Evolutionary conservation across 2,329 filamentous ascomycete species (phyloP).

Genomic region (Elsinoe arachidis): DNA sequence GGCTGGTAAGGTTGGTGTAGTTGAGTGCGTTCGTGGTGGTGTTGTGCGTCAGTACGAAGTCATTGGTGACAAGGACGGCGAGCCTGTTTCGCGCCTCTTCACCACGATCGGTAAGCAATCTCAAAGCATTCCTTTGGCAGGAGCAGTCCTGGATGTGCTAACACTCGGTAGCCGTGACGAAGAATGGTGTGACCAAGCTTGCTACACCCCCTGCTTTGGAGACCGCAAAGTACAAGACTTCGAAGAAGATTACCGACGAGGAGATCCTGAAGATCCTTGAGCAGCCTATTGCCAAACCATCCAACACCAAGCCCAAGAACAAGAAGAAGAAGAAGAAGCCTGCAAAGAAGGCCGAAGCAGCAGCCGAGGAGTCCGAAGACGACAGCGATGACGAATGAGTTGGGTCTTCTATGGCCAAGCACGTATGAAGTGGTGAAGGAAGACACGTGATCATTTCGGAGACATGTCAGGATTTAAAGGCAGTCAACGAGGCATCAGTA

Average conservation of each 20-base stretch:
- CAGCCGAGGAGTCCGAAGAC: slow-evolving; percentile 22
- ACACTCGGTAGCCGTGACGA: slow-evolving; percentile 67
- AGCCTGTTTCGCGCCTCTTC: slow-evolving; percentile 76
- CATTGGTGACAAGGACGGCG: slow-evolving; percentile 82
- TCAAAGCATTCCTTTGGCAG: no score
- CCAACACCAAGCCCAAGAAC: slow-evolving; percentile 68
- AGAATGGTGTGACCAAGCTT: slow-evolving; percentile 88
- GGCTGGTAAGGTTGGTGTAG: slow-evolving; percentile 86
- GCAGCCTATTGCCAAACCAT: slow-evolving; percentile 61
- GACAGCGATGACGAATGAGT: slow-evolving; percentile 29
- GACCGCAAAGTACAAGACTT: slow-evolving; percentile 74
- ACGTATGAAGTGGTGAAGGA: not conserved
- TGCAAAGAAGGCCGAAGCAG: slow-evolving; percentile 48
- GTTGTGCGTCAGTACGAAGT: slow-evolving; percentile 95
- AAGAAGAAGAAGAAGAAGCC: slow-evolving; percentile 81
- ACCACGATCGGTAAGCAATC: slow-evolving; percentile 86
- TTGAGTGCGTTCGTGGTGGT: slow-evolving; percentile 89
- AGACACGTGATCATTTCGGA: not conserved
- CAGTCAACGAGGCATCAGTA: not conserved
- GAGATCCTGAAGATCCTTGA: slow-evolving; percentile 92
- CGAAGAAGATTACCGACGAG: slow-evolving; percentile 97
- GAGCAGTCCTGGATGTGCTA: slow-evolving; percentile 13
- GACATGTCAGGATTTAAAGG: not conserved
- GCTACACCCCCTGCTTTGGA: slow-evolving; percentile 69
- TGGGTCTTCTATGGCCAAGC: not conserved